Percentiles rank a stretch among this genome's conserved stretches.
These are phyloP conservation scores for Cardiosporidium cionae DNA, from an alignment of 169 alveolate species.

Conservation along the genomic window DNA sequence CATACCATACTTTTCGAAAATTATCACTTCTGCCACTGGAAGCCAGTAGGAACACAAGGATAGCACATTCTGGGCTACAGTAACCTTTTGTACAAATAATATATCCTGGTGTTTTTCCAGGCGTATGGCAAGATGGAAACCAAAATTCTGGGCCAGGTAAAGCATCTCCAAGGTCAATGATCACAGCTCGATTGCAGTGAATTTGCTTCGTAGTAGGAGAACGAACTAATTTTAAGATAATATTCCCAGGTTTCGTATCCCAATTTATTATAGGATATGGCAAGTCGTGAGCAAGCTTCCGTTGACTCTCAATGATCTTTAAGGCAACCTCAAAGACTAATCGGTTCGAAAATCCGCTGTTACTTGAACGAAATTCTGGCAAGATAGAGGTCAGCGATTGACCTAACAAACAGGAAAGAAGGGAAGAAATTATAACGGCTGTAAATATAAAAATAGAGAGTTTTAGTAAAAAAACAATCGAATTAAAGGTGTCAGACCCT, in stretches of 20 bases:
- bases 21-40: constrained; percentile 35
- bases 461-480: too few species aligned
- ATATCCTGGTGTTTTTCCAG: constrained; percentile 34
- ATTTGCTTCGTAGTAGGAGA: constrained; percentile 19
- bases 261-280: constrained; percentile 47
- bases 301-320: constrained; percentile 41
- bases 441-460: too few species aligned
- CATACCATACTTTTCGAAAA: constrained; percentile 51
- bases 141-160: constrained; percentile 45
- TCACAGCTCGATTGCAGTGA: constrained; percentile 43
- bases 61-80: constrained; percentile 56
- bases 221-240: constrained; percentile 33
- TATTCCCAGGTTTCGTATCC: constrained; percentile 59
- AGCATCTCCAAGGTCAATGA: constrained; percentile 55
- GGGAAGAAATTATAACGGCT: too few species aligned
- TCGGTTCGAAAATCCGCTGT: constrained; percentile 22
- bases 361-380: constrained; percentile 37
- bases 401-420: too few species aligned
- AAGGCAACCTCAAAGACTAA: constrained; percentile 40
- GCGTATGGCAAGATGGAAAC: constrained; percentile 41
- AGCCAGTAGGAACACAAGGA: constrained; percentile 46
- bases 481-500: too few species aligned
- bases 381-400: constrained; percentile 43
- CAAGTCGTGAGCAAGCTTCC: constrained; percentile 27
- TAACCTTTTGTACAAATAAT: constrained; percentile 54